A percentile compares a stretch with the other conserved stretches of the same genome.
These are phyloP conservation scores for Pseudogymnoascus sp. DNA, from an alignment of 2,329 filamentous ascomycete species.

Conservation along the genomic window DNA sequence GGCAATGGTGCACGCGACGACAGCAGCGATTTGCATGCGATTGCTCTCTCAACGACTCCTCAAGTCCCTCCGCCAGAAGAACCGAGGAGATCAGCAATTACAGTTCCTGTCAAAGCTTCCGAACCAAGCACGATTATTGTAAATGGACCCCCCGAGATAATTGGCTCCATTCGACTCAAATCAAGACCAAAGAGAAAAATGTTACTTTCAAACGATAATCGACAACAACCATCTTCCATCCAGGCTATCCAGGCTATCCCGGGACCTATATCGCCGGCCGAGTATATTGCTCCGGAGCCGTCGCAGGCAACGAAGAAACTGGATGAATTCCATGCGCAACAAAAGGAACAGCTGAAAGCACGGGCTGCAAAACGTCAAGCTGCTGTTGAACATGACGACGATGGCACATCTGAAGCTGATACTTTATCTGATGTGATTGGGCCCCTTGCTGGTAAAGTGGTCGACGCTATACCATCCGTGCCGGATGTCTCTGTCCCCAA, in stretches of 20 bases:
- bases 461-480: neutral
- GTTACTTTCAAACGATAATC: neutral
- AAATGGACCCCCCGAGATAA: neutral
- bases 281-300: neutral
- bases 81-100: neutral
- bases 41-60: neutral
- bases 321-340: neutral
- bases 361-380: neutral
- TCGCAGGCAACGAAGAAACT: slow-evolving; percentile 10
- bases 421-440: too few species aligned
- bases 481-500: neutral
- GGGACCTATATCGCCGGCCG: neutral
- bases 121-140: too few species aligned
- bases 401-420: neutral
- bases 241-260: too few species aligned
- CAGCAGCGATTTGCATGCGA: neutral
- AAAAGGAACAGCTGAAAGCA: neutral
- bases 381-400: neutral
- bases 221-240: neutral
- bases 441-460: neutral
- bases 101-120: neutral
- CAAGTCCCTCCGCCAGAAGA: neutral
- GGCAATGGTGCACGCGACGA: neutral
- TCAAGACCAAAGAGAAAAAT: slow-evolving; percentile 12
- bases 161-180: slow-evolving; percentile 10